Evolutionary conservation across 768 basidiomycete genomes (phyloP).

Genomic region (Guyanaporus albipodus): DNA sequence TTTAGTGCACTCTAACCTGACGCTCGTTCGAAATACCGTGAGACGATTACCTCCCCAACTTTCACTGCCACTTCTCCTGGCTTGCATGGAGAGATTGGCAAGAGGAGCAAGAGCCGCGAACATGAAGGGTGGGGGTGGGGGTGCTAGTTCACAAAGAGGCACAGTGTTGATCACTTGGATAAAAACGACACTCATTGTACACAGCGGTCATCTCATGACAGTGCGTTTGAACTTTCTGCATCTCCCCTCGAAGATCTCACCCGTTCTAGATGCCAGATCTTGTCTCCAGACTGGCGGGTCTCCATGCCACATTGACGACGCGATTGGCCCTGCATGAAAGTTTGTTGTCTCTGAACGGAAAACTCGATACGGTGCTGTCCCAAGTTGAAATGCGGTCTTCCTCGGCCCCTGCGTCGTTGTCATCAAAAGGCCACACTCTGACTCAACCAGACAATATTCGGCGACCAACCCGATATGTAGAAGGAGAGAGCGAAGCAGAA

Average conservation of each 20-base stretch:
- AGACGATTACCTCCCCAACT: constrained; percentile 81
- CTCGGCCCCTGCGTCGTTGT: constrained; percentile 55
- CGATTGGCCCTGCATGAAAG: constrained; percentile 82
- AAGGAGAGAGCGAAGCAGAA: constrained; percentile 78
- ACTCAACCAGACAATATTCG: constrained; percentile 34
- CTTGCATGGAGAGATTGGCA: constrained; percentile 86
- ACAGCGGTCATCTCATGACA: constrained; percentile 92
- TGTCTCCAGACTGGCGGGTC: constrained; percentile 77
- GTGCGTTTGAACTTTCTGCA: constrained; percentile 44
- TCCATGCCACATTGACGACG: constrained; percentile 77
- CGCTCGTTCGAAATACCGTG: constrained; percentile 83
- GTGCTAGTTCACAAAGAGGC: constrained; percentile 75
- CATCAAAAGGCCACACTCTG: constrained; percentile 38
- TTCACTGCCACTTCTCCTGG: constrained; percentile 78
- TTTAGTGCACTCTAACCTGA: constrained; percentile 75
- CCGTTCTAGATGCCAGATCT: constrained; percentile 80
- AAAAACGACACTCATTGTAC: constrained; percentile 76
- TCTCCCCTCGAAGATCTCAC: constrained; percentile 8
- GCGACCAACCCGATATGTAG: constrained; percentile 56
- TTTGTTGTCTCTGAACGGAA: constrained; percentile 80
- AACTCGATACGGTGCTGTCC: constrained; percentile 89
- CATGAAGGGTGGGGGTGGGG: constrained; percentile 75
- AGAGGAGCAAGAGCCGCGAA: constrained; percentile 65
- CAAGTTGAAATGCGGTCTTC: constrained; percentile 89
- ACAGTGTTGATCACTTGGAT: constrained; percentile 71